Evolutionary conservation across 495 filamentous ascomycete species (phyloP).

Genomic region (Symbiotaphrina buchneri): DNA sequence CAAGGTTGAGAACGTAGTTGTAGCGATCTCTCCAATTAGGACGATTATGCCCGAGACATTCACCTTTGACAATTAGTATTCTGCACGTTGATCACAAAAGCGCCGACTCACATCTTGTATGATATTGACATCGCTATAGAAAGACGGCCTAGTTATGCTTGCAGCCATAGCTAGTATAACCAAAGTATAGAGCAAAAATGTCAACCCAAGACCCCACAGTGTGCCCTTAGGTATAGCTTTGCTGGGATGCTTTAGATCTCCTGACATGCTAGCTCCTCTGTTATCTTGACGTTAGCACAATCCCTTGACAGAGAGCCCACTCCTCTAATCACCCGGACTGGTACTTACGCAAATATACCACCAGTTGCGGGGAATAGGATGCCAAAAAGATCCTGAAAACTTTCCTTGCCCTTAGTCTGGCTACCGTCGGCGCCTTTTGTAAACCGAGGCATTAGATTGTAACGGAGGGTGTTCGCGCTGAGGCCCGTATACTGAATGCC

Average conservation of each 20-base stretch:
- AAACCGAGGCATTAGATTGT: conserved; percentile 47
- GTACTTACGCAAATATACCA: conserved; percentile 38
- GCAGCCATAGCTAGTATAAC: conserved; percentile 69
- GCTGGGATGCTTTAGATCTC: conserved; percentile 64
- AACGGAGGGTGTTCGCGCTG: conserved; percentile 39
- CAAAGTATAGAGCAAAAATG: conserved; percentile 50
- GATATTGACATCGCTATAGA: conserved; percentile 54
- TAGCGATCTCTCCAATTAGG: conserved; percentile 62
- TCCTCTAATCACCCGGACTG: conserved; percentile 8
- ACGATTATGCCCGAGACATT: conserved; percentile 52
- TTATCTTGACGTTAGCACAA: background rate
- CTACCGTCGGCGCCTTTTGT: conserved; percentile 47
- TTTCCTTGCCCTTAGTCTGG: conserved; percentile 40
- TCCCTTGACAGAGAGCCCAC: background rate
- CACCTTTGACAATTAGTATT: conserved; percentile 17
- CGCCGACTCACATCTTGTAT: conserved; percentile 37
- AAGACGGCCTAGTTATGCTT: conserved; percentile 48
- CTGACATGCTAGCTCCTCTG: conserved; percentile 75
- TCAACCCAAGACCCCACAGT: conserved; percentile 49
- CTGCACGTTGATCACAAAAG: background rate
- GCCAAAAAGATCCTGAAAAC: conserved; percentile 66
- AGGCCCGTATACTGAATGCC: conserved; percentile 60
- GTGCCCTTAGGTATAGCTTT: conserved; percentile 70
- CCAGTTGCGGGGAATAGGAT: conserved; percentile 74
- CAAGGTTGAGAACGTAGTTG: conserved; percentile 61